Evolutionary conservation across 306 rosid species (phyloP), one percentile per base, ranked within the genome.

Genomic region (Sophora flavescens): DNA sequence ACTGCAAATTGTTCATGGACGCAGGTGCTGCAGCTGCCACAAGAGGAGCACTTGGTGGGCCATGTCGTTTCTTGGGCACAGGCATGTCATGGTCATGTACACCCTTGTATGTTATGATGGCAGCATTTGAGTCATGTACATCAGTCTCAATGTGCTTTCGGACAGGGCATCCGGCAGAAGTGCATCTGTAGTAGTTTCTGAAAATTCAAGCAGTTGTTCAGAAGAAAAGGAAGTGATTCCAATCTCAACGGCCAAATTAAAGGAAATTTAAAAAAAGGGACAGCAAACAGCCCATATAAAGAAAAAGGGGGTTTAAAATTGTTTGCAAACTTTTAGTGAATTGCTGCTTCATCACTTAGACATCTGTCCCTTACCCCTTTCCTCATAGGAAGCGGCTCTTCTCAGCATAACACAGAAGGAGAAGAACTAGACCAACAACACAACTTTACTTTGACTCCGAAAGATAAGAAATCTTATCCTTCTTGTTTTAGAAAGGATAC

Each of bases 141-240:
- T 91, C 91, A 30, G 92, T 83, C 74, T 92, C 99, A 12, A 96
- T 88, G 75, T 96, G 98, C 85, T 92, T 96, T 66, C 97, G 87
- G 30, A 96, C 99, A 36, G 99, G 99, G 81, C 99, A 96, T 72
- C 98, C 98, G 8, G 99, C 99, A 32, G 99, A 96, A 79, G 99
- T 96, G 78, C 99, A 96, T 88, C 99, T 86, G 65, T 96, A 96
- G 86, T 96, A 96, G 93, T 96, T 96, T 84, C 99, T 96, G 91
- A 30, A 81, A 74, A 58, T 60, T 74, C 66, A 75, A 59, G 75
- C 69, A 57, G 36, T 36, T 47, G 17, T 82, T 79, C 62, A 77
- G 56, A 78, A 76, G 63, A 56, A 64, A 72, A 60, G 41, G 36
- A 51, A 58, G 63, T 52, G 4, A 67, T 50, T 61, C 58, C 53